Evolutionary conservation across 176 grass and related monocot genomes (phyloP).

Genomic region (Pharus latifolius): DNA sequence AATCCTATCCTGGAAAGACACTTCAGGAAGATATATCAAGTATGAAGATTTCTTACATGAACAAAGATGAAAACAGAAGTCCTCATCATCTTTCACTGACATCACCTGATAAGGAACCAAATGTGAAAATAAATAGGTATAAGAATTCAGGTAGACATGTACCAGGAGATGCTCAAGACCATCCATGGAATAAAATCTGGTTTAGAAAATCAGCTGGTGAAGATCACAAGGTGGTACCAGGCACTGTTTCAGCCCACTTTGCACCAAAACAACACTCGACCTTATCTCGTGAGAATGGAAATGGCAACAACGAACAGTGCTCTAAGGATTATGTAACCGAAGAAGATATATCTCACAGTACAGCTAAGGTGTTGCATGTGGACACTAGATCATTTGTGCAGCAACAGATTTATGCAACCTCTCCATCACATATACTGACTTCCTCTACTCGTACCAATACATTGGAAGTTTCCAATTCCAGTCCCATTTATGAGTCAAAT

Average conservation of each 20-base stretch:
- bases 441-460: slow-evolving; percentile 13
- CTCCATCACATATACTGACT: neutral
- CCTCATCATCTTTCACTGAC: neutral
- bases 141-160: slow-evolving; percentile 11
- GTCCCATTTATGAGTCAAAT: slow-evolving; percentile 4
- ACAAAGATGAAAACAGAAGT: slow-evolving; percentile 16
- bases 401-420: neutral
- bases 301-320: neutral
- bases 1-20: neutral
- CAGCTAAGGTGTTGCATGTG: neutral
- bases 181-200: slow-evolving; percentile 22
- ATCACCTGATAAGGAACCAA: neutral
- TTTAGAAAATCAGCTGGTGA: neutral
- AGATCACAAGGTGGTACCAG: neutral
- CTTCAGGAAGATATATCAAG: neutral
- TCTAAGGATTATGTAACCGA: neutral
- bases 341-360: neutral
- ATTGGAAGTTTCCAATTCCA: slow-evolving; percentile 10
- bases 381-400: neutral
- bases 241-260: neutral
- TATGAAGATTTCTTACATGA: neutral
- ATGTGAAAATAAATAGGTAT: neutral
- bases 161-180: neutral
- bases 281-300: slow-evolving; percentile 16
- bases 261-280: too few species aligned